These are phyloP conservation scores for Conticribra weissflogii DNA, from an alignment of 108 stramenopile species.

Conservation along the genomic window DNA sequence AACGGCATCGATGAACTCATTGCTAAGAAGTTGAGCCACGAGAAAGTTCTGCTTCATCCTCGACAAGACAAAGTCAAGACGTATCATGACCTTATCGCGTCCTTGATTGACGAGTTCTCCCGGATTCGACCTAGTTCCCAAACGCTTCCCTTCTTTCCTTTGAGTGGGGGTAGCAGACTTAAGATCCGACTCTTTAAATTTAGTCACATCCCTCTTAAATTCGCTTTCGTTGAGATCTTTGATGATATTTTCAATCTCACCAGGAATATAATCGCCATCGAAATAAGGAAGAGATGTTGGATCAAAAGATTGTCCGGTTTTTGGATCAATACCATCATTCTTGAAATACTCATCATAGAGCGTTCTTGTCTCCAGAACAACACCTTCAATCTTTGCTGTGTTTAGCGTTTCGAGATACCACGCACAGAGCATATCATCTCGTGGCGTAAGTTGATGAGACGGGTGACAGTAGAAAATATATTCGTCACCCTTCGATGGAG, in stretches of 20 bases:
- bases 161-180: conserved; percentile 13
- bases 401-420: conserved; percentile 94
- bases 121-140: conserved; percentile 67
- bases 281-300: conserved; percentile 88
- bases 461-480: conserved; percentile 95
- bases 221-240: conserved; percentile 58
- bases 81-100: conserved; percentile 74
- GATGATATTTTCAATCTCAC: conserved; percentile 93
- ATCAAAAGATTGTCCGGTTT: conserved; percentile 33
- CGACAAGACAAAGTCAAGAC: conserved; percentile 63
- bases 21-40: conserved; percentile 73
- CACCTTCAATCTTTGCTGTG: conserved; percentile 74
- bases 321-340: conserved; percentile 45
- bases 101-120: conserved; percentile 55
- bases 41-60: conserved; percentile 87
- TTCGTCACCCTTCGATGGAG: conserved; percentile 95
- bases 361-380: conserved; percentile 72
- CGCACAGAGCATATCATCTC: conserved; percentile 85
- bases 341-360: conserved; percentile 91
- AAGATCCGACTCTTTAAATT: conserved; percentile 20
- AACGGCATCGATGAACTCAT: conserved; percentile 65
- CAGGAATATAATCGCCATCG: conserved; percentile 95
- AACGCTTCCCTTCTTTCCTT: conserved; percentile 55
- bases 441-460: conserved; percentile 73
- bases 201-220: conserved; percentile 25